A percentile compares a stretch with the other conserved stretches of the same genome.
Conservation (phyloP, 768 basidiomycete genomes). For the Boletus subcaerulescens region DNA sequence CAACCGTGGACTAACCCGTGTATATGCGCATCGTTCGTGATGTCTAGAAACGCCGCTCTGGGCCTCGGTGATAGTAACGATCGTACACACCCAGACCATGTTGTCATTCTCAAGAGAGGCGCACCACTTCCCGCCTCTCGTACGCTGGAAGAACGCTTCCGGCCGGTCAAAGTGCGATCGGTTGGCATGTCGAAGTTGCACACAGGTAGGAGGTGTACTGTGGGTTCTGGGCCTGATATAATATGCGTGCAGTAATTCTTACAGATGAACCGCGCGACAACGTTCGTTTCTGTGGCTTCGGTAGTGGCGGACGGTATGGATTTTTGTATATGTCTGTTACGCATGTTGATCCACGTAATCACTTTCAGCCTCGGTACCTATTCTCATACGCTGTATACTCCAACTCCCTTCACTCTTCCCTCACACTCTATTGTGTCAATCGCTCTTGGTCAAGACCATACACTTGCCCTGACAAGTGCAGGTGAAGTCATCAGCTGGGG, state of each 20-base stretch:
- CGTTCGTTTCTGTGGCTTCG: constrained; percentile 85
- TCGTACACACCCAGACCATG: constrained; percentile 73
- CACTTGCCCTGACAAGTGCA: constrained; percentile 72
- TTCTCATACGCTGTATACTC: constrained; percentile 75
- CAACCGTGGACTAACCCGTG: too few species aligned
- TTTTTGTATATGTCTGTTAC: background rate
- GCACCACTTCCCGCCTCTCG: constrained; percentile 12
- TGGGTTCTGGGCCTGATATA: background rate
- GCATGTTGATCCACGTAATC: background rate
- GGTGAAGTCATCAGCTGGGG: constrained; percentile 94
- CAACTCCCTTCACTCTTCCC: constrained; percentile 59
- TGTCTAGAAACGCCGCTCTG: constrained; percentile 75
- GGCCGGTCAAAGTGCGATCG: constrained; percentile 58
- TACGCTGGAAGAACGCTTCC: constrained; percentile 49
- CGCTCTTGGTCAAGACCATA: constrained; percentile 93
- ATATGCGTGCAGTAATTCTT: constrained; percentile 43
- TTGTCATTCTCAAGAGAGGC: constrained; percentile 42
- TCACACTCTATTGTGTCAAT: constrained; percentile 58
- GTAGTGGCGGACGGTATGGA: constrained; percentile 77
- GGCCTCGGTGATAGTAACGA: constrained; percentile 82
- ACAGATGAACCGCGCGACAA: constrained; percentile 75
- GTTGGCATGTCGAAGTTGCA: constrained; percentile 87
- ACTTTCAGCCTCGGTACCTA: constrained; percentile 61
- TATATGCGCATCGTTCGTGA: background rate
- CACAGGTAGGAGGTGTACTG: constrained; percentile 49